Evolutionary conservation across 2,329 filamentous ascomycete species (phyloP), one percentile per base, ranked within the genome.

Genomic region (Pseudogymnoascus sp.): DNA sequence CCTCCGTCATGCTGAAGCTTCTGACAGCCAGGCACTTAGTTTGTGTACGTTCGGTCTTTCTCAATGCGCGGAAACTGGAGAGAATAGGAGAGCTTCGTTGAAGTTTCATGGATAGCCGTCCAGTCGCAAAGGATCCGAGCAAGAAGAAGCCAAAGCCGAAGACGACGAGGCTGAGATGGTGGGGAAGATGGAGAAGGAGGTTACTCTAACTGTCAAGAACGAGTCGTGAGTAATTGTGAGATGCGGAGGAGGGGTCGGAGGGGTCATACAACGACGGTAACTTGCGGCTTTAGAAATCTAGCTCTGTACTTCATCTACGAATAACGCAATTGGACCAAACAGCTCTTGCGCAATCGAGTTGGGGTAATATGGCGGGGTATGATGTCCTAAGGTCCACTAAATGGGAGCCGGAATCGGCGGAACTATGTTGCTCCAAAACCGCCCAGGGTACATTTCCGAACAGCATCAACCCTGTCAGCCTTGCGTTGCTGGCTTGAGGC

Each of bases 1-100:
- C 65, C 71, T 72, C 72, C 25, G 68, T 70, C 64, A 64, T 64
- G 12, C 59, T 64, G 63, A 63, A 65, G 67, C 63, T 65, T 13
- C 55, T 59, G 25, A 13, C 10, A 59, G 55, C 36, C 2, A 59
- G 36, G 15, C 6, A 31, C 27, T 31, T 52, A 10, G 45, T 18
- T 31, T 52, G 45, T 52, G 45, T 52, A 52, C 31, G 45, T 52
- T 52, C 4, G 45, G 8, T 31, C 4, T 2, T 31, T 52, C 45
- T 52, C 45, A 52, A 52, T 52, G 45, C 45, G 10, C 10, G 13
- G 12, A 31, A 52, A n/a, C 8, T 52, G 27, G 45, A 52, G 25
- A 52, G 45, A 31, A 52, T 52, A 8, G 45, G 8, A 52, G 45
- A 52, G 45, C 45, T 52, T 18, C 27, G 45, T 31, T 15, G 45